Evolutionary conservation across 2,329 filamentous ascomycete genomes (phyloP).

Genomic region (Colletotrichum incanum): DNA sequence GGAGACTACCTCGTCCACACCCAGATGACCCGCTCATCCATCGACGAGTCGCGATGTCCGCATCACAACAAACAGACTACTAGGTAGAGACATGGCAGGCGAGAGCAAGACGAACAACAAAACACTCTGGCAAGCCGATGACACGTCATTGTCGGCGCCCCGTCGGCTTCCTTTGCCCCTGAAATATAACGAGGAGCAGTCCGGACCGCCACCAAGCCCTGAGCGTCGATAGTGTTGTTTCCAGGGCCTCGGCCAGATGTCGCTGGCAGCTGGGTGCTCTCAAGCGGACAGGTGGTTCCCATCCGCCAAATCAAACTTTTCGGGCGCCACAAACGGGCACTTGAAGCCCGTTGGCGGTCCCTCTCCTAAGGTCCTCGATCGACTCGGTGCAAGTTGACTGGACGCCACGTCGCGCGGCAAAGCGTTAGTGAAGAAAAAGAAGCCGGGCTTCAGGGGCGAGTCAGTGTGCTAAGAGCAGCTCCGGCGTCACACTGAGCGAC

Average conservation of each 20-base stretch:
- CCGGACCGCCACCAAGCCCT: slow-evolving; percentile 17
- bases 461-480: slow-evolving; percentile 28
- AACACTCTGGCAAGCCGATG: slow-evolving; percentile 8
- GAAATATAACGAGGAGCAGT: slow-evolving; percentile 9
- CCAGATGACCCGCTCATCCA: background rate
- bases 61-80: background rate
- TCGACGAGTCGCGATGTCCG: slow-evolving; percentile 8
- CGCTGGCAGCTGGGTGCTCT: slow-evolving; percentile 1
- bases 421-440: slow-evolving; percentile 26
- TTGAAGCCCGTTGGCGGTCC: slow-evolving; percentile 7
- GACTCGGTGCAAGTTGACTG: slow-evolving; percentile 29
- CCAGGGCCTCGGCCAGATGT: slow-evolving; percentile 18
- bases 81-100: slow-evolving; percentile 13
- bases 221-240: slow-evolving; percentile 19
- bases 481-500: slow-evolving; percentile 34
- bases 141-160: slow-evolving; percentile 17
- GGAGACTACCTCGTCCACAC: background rate
- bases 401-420: slow-evolving; percentile 36
- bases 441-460: slow-evolving; percentile 30
- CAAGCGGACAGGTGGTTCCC: slow-evolving; percentile 23
- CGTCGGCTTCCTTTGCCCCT: slow-evolving; percentile 23
- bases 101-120: background rate
- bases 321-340: slow-evolving; percentile 37
- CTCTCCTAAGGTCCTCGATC: slow-evolving; percentile 7
- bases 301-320: slow-evolving; percentile 15